Percentiles rank a stretch among this genome's conserved stretches.
These are phyloP conservation scores for Puccinia novopanici DNA, from an alignment of 1,284 basidiomycete species.

Conservation along the genomic window DNA sequence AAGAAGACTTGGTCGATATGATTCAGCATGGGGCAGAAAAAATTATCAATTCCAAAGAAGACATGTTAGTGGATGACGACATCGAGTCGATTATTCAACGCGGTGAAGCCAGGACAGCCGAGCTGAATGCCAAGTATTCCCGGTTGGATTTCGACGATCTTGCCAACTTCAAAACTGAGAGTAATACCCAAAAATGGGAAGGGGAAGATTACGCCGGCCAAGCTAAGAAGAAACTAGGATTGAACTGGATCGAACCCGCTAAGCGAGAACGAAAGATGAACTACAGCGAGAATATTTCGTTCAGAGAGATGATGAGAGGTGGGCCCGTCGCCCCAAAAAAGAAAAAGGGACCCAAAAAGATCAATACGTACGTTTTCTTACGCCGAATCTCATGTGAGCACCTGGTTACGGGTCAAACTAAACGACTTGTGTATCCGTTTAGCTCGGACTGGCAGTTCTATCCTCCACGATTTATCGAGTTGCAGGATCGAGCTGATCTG, in stretches of 20 bases:
- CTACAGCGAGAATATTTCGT: slow-evolving; percentile 74
- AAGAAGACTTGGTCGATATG: slow-evolving; percentile 97
- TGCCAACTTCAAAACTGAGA: slow-evolving; percentile 94
- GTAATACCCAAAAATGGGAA: slow-evolving; percentile 74
- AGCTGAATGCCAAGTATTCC: slow-evolving; percentile 90
- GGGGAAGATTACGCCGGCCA: slow-evolving; percentile 78
- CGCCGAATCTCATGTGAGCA: too few relatives aligned
- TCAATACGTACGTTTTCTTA: slow-evolving; percentile 34
- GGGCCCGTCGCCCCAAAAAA: slow-evolving; percentile 71
- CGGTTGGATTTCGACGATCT: slow-evolving; percentile 89
- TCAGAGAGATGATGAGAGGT: slow-evolving; percentile 85
- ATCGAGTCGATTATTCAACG: slow-evolving; percentile 89
- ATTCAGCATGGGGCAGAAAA: slow-evolving; percentile 97
- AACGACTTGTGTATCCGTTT: slow-evolving; percentile 30
- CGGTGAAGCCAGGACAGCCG: slow-evolving; percentile 87
- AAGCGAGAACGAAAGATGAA: slow-evolving; percentile 95
- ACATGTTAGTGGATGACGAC: slow-evolving; percentile 81
- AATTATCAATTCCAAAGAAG: slow-evolving; percentile 75
- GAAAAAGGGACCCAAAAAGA: slow-evolving; percentile 76
- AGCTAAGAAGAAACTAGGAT: slow-evolving; percentile 71
- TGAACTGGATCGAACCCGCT: slow-evolving; percentile 84
- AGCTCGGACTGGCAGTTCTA: slow-evolving; percentile 99
- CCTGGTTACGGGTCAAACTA: neutral
- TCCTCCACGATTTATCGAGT: slow-evolving; percentile 74
- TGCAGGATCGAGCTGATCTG: slow-evolving; percentile 78